These are phyloP conservation scores for Trametes sp. DNA, from an alignment of 1,284 basidiomycete species.

Conservation along the genomic window DNA sequence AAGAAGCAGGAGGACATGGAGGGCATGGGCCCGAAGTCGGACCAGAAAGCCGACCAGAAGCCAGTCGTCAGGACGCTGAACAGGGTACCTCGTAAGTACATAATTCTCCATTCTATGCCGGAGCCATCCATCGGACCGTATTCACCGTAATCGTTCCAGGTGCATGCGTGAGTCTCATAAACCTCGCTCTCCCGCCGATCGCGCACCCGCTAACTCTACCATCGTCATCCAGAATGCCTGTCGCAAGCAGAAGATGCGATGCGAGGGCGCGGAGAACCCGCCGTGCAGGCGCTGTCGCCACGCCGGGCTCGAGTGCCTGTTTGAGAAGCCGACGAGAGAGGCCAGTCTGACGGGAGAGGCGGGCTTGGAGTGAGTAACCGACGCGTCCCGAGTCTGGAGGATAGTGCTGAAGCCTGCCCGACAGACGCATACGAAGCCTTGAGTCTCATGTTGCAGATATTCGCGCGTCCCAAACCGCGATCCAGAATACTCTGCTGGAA, in stretches of 20 bases:
- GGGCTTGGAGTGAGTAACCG: conserved; percentile 80
- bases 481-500: conserved; percentile 81
- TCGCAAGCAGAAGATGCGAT: conserved; percentile 88
- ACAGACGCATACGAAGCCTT: conserved; percentile 85
- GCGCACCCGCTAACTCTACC: conserved; percentile 13
- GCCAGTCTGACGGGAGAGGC: conserved; percentile 86
- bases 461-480: conserved; percentile 69
- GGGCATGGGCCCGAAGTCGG: conserved; percentile 45
- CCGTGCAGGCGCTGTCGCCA: conserved; percentile 91
- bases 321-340: conserved; percentile 88
- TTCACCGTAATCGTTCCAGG: conserved; percentile 51
- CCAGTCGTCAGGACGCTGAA: conserved; percentile 78
- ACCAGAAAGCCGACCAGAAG: conserved; percentile 64
- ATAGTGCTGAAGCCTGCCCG: conserved; percentile 22
- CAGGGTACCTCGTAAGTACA: conserved; percentile 78
- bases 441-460: conserved; percentile 86
- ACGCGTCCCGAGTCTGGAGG: conserved; percentile 4
- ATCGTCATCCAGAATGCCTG: conserved; percentile 70
- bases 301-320: conserved; percentile 85
- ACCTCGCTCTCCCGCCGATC: conserved; percentile 12
- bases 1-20: conserved; percentile 55
- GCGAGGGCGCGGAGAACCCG: conserved; percentile 90
- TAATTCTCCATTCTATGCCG: conserved; percentile 28
- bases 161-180: conserved; percentile 69
- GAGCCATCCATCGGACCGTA: conserved; percentile 31